Evolutionary conservation across 2,329 filamentous ascomycete genomes (phyloP).

Genomic region (Coniosporium tulheliwenetii): DNA sequence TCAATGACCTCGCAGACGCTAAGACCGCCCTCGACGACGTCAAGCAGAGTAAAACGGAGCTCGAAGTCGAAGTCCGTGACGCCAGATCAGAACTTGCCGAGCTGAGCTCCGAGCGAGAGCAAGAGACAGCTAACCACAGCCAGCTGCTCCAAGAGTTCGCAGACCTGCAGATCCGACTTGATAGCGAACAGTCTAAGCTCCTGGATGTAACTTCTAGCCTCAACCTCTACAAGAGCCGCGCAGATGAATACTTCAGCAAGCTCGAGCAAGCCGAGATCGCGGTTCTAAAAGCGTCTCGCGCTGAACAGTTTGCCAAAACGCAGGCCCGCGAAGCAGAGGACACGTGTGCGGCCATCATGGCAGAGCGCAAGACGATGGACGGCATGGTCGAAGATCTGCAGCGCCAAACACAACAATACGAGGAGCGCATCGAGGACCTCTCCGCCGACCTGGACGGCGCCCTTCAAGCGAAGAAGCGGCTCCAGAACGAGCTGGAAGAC

Average conservation of each 20-base stretch:
- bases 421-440: conserved; percentile 82
- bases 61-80: conserved; percentile 82
- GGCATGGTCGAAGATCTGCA: conserved; percentile 76
- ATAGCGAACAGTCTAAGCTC: conserved; percentile 73
- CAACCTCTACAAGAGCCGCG: conserved; percentile 75
- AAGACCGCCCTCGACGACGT: conserved; percentile 79
- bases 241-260: conserved; percentile 94
- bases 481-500: conserved; percentile 95
- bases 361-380: conserved; percentile 84
- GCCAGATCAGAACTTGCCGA: conserved; percentile 71
- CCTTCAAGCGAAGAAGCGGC: conserved; percentile 76
- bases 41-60: conserved; percentile 60
- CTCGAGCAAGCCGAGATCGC: conserved; percentile 93
- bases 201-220: conserved; percentile 74
- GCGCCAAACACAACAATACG: conserved; percentile 73
- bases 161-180: conserved; percentile 83
- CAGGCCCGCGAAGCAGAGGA: conserved; percentile 87
- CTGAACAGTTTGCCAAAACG: conserved; percentile 84
- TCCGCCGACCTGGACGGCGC: conserved; percentile 78
- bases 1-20: conserved; percentile 71
- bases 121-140: conserved; percentile 73
- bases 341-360: conserved; percentile 75
- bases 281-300: conserved; percentile 78
- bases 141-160: conserved; percentile 86
- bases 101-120: conserved; percentile 60